Base-by-base conservation (phyloP, 148 eudicot species). In the Diospyros lotus region DNA sequence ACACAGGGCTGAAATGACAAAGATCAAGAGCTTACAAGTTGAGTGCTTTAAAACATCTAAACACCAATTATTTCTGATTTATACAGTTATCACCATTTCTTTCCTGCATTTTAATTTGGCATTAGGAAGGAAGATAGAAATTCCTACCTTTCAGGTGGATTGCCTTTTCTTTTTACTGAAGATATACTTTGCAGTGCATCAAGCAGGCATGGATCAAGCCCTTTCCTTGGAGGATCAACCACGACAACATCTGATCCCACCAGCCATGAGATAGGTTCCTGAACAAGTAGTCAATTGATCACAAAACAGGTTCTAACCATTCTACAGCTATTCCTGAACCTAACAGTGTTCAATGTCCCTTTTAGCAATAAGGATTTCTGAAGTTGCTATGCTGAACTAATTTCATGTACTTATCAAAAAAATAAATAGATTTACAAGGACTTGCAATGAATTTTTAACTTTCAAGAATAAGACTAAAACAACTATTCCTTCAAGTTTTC, bases 191-290 rank as follows among this genome's bases (percentile, higher is more conserved):
- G 83, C 69, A 95, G 79, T 58, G 88, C 88, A 79, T 76, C 41
- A 69, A 93, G 81, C 73, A 95, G 69, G 38, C 91, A 87, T 38
- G 85, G 90, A 68, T 95, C 96, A 71, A 95, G 84, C 79, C 99
- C 99, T 77, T 95, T 95, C 86, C 99, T 84, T 18, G 99, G 97
- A 79, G 99, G 99, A 79, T 95, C 99, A 80, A 95, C 99, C 71
- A 95, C 90, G 75, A 95, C 85, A 51, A 93, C 89, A 75, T 95
- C 99, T 64, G 97, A 87, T 41, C 99, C 99, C 78, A 88, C 78
- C 68, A 95, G 87, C 99, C 99, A 95, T 60, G 93, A 86, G 82
- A 86, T 80, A 76, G 99, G 97, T 56, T 89, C 94, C 99, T 95
- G 84, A 56, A 8, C 61, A 64, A 73, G 72, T 73, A 80, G 14